Conservation (phyloP, 345 rosid genomes). For the Chamaenerion angustifolium region DNA sequence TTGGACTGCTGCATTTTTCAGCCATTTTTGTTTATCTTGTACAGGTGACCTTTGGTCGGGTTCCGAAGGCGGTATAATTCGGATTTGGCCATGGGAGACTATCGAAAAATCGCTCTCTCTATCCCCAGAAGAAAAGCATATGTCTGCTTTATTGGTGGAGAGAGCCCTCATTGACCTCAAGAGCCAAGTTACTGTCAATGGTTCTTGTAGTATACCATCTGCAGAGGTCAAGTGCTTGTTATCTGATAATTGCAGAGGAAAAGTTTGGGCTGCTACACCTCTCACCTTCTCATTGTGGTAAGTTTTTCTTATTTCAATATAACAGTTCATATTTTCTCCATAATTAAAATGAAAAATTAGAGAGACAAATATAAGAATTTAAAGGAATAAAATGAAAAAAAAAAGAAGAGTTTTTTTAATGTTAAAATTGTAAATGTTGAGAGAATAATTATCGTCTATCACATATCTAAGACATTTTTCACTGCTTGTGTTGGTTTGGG, state of each 20-base stretch:
- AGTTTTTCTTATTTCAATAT: constrained; percentile 7
- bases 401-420: too few species aligned
- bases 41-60: constrained; percentile 97
- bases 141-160: constrained; percentile 93
- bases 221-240: constrained; percentile 66
- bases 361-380: too few species aligned
- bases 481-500: too few species aligned
- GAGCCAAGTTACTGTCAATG: constrained; percentile 85
- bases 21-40: neutral
- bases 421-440: too few species aligned
- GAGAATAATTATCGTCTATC: too few species aligned
- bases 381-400: too few species aligned
- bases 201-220: constrained; percentile 85
- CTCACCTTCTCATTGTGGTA: constrained; percentile 80
- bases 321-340: too few species aligned
- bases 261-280: constrained; percentile 83
- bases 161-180: constrained; percentile 91
- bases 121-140: constrained; percentile 71
- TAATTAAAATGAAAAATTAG: too few species aligned
- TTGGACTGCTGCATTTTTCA: neutral
- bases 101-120: constrained; percentile 88
- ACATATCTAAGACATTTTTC: too few species aligned
- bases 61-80: constrained; percentile 65
- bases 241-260: constrained; percentile 61
- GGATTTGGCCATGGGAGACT: constrained; percentile 93